Evolutionary conservation across 306 rosid species (phyloP), one percentile per base, ranked within the genome.

Genomic region (Vicia sativa): DNA sequence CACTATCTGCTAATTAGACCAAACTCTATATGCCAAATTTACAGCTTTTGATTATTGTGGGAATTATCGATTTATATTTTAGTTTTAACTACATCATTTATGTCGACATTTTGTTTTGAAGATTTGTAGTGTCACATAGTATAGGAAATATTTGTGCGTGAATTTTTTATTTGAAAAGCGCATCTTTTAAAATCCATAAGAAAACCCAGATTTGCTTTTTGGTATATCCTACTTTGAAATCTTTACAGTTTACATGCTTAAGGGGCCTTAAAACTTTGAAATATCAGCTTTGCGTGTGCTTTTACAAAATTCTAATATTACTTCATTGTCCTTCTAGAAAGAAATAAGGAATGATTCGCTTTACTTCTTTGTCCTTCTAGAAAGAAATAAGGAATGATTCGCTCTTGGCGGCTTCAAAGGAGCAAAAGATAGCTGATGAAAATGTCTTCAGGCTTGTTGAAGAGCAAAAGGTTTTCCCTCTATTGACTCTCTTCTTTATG

Each of bases 371-470:
- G 81, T 58, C 34, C 52, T 74, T 75, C 48, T 71, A 93, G 99
- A 91, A 90, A 75, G 90, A 90, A 73, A 61, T 83, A 72, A 88
- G 87, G 78, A 86, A 86, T 79, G 89, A 71, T 74, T 86, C 97
- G 21, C 96, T 90, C 69, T 71, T 73, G 23, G 56, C 87, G 81
- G 99, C 99, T 74, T 90, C 99, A 4, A 67, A 72, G 81, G 97
- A 93, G 85, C 95, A 87, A 77, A 79, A 75, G 81, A 90, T 75
- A 79, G 86, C 97, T 29, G 96, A 86, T 73, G 92, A 84, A 66
- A 90, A 84, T 79, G 96, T 93, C 53, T 70, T 77, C 14, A 84
- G 84, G 80, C 95, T 93, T 79, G 85, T 90, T 74, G 99, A 88
- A 68, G 85, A 90, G 76, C 99, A 93, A 64, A 80, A 93, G 96